These are phyloP conservation scores for Cnidoscolus chayamansa DNA, from an alignment of 441 rosid genomes.

Conservation along the genomic window DNA sequence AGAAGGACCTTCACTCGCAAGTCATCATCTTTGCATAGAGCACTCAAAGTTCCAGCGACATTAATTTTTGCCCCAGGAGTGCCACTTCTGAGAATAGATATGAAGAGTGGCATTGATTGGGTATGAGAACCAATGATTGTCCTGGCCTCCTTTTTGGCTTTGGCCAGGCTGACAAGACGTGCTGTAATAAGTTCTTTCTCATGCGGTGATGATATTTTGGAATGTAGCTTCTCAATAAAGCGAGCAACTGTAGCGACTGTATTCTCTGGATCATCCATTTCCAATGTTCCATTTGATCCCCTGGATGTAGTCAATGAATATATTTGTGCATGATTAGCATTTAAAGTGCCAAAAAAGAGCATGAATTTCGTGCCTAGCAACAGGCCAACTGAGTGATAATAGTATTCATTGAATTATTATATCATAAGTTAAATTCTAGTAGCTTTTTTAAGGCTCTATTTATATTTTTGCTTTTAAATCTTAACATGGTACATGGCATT, in stretches of 20 bases:
- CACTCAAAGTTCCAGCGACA: conserved; percentile 62
- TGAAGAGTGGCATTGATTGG: conserved; percentile 85
- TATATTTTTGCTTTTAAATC: not conserved
- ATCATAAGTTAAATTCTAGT: not conserved
- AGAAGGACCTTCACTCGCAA: conserved; percentile 73
- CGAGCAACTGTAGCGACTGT: conserved; percentile 62
- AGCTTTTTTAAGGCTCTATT: not conserved
- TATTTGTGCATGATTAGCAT: conserved; percentile 12
- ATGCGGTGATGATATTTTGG: conserved; percentile 54
- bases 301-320: conserved; percentile 31
- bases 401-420: not conserved
- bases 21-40: conserved; percentile 71
- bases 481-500: conserved; percentile 1
- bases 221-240: conserved; percentile 75
- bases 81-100: conserved; percentile 75
- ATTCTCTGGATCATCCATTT: conserved; percentile 53
- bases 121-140: conserved; percentile 60
- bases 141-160: conserved; percentile 71
- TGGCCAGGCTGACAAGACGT: conserved; percentile 67
- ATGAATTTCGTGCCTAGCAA: not conserved
- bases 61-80: conserved; percentile 63
- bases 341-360: not conserved
- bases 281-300: conserved; percentile 45
- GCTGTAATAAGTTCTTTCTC: conserved; percentile 80
- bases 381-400: not conserved